Percentiles rank a stretch among this genome's conserved stretches.
Evolutionary conservation across 1,139 yeast species (phyloP).

Genomic region (Pichia sp.): DNA sequence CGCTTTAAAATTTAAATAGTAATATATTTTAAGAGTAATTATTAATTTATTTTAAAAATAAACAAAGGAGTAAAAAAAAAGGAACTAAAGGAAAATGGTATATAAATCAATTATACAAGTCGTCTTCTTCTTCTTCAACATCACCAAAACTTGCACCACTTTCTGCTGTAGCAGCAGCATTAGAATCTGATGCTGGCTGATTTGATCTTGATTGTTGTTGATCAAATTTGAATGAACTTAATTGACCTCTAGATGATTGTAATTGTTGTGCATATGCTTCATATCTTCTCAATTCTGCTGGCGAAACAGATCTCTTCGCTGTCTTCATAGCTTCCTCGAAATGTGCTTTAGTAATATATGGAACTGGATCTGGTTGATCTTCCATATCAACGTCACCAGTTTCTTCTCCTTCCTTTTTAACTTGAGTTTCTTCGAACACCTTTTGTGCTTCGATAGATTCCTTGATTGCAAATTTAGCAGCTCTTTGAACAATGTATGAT

Average conservation of each 20-base stretch:
- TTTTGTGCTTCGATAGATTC: constrained; percentile 89
- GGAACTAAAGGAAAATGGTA: too few relatives aligned
- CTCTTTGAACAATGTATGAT: constrained; percentile 93
- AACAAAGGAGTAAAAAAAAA: too few relatives aligned
- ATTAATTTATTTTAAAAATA: too few relatives aligned
- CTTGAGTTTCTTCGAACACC: constrained; percentile 48
- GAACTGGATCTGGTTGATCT: constrained; percentile 85
- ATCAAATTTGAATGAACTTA: constrained; percentile 66
- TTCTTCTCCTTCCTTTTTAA: constrained; percentile 37
- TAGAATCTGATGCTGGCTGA: background rate
- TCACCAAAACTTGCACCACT: constrained; percentile 32
- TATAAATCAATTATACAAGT: constrained; percentile 75
- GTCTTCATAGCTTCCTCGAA: constrained; percentile 99
- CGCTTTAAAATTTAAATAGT: too few relatives aligned
- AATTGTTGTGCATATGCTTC: constrained; percentile 98
- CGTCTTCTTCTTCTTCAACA: constrained; percentile 84
- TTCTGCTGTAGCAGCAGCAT: constrained; percentile 29
- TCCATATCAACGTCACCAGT: constrained; percentile 51
- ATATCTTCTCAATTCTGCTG: constrained; percentile 96
- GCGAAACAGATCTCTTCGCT: constrained; percentile 94
- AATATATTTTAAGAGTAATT: too few relatives aligned
- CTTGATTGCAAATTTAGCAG: constrained; percentile 97
- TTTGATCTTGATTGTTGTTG: constrained; percentile 37
- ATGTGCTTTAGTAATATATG: constrained; percentile 76
- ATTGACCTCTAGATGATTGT: constrained; percentile 92